Evolutionary conservation across 108 stramenopile genomes (phyloP), one percentile per base, ranked within the genome.

Genomic region (Chaetoceros muelleri): DNA sequence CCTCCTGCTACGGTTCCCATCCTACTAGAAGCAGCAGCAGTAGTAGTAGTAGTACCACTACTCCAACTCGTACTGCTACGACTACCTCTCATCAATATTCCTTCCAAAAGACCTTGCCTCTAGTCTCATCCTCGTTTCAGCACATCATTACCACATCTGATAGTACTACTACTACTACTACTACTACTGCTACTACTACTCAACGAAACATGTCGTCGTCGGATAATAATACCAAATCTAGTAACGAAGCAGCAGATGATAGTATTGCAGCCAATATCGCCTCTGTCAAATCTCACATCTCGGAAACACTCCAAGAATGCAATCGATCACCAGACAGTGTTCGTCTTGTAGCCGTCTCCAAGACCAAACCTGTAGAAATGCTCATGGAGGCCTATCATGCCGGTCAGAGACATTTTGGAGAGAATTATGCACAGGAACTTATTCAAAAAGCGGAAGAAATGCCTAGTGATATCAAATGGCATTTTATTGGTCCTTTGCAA

Each of bases 381-480:
- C 70, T 98, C 2, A 55, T 71, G 52, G 81, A 69, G 44, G 90
- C 93, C n/a, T 98, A 96, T 64, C 30, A 72, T 52, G 68, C 89
- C 29, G 95, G 94, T 7, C 88, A 94, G 52, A 77, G 94, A 23
- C 57, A 88, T 44, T 99, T 99, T 79, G 98, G 98, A 25, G 98
- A 99, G 64, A 99, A 99, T 75, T 99, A 99, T 64, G 93, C 84
- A n/a, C 98, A 99, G 61, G 98, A 99, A 82, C 65, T 99, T 54
- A 80, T 88, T 31, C 79, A 90, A n/a, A 99, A 99, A 61, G 90
- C 90, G 10, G 56, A 57, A 19, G 64, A 79, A 16, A 70, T 97
- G 62, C 84, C 89, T 7, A 46, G 21, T 13, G 25, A 26, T 17
- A 19, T 5, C 44, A 52, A 16, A 50, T 98, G 95, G 95, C 95